Base-by-base conservation (phyloP, 23 red algal genomes). In the Agarophyton chilense region DNA sequence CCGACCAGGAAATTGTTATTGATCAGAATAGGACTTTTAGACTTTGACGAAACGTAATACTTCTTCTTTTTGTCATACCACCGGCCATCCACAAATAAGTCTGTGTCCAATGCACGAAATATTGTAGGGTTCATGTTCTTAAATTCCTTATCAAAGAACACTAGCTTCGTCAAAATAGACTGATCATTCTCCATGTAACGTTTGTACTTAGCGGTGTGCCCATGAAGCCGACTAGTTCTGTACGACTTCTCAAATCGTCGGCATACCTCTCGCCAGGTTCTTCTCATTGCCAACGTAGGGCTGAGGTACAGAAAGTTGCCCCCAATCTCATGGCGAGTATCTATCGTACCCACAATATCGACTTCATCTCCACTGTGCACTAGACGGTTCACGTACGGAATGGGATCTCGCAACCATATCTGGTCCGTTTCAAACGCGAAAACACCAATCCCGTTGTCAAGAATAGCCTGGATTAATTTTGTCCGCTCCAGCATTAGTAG, bases 1-100 rank as follows among this genome's bases (percentile, higher is more conserved):
- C 92, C 92, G 75, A 90, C 76, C 28, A 95, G 19, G 51, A 95
- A 95, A 75, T 95, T 95, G 21, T 87, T 89, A 58, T 95, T 95
- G 61, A 95, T 73, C 46, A 95, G 43, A 42, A 90, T 87, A 2
- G 92, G 92, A 10, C 67, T 76, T 52, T 40, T 44, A 1, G 86
- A 86, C 35, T 72, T 78, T 1, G 57, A 36, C 13, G 76, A 83
- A 16, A 2, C 43, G 31, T 95, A 95, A 17, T 72, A 63, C 12
- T 51, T n/a, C 38, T 71, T 73, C 33, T 46, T 52, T 16, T 76
- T 73, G 41, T 87, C 92, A 47, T 95, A 95, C 92, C 92, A 95
- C 40, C 92, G 83, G 2, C 92, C 92, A 53, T 95, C 92, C 29
- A 83, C 77, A 70, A 95, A 95, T 24, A 84, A 76, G 40, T 90